Evolutionary conservation across 1,284 basidiomycete species (phyloP).

Genomic region (Leccinum griseonigrum): DNA sequence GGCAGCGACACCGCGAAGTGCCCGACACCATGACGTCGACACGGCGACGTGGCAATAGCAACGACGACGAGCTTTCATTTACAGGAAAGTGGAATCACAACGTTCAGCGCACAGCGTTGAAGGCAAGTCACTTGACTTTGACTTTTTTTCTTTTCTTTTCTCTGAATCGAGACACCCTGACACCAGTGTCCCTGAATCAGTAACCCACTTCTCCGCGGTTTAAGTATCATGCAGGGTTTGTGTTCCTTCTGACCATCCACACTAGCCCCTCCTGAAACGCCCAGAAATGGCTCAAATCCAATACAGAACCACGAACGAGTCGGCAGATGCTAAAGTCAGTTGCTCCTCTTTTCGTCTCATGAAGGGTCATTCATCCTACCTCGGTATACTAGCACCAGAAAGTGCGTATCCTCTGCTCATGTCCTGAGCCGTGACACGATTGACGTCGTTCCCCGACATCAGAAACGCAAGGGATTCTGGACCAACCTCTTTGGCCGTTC

Average conservation of each 20-base stretch:
- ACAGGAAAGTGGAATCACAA: background rate
- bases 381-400: slow-evolving; percentile 7
- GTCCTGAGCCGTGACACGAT: background rate
- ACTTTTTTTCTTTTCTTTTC: background rate
- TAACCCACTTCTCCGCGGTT: background rate
- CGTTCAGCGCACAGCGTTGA: background rate
- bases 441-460: background rate
- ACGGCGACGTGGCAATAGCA: too few relatives aligned
- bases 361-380: background rate
- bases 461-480: slow-evolving; percentile 24
- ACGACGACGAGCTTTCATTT: background rate
- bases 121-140: too few relatives aligned
- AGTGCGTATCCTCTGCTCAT: background rate
- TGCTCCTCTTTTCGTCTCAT: background rate
- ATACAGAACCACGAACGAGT: background rate
- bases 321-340: slow-evolving; percentile 4
- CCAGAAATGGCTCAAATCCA: slow-evolving; percentile 6
- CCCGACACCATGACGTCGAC: too few relatives aligned
- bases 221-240: background rate
- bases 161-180: background rate
- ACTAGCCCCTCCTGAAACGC: background rate
- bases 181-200: background rate
- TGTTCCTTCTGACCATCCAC: background rate
- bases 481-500: slow-evolving; percentile 12
- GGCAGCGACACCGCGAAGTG: too few relatives aligned